Evolutionary conservation across 2,329 filamentous ascomycete genomes (phyloP), one percentile per base, ranked within the genome.

Genomic region (Paraphaeosphaeria minitans): DNA sequence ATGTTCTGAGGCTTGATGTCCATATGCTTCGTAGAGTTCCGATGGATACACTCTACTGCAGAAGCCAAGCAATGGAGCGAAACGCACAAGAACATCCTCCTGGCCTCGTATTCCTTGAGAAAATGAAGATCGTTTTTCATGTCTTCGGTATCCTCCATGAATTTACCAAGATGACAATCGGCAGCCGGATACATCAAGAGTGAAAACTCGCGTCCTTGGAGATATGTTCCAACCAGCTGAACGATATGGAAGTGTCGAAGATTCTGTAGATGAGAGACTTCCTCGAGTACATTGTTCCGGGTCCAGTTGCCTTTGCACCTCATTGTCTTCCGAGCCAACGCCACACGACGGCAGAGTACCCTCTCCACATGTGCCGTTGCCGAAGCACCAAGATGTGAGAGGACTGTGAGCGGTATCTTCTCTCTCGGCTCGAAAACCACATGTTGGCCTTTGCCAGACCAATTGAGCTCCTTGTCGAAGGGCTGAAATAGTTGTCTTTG

Each of bases 361-460:
- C 51, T 63, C 4, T 69, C 64, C 1, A 70, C 59, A 0, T 13
- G 55, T 3, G 66, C 62, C 0, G 60, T 53, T 1, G 42, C 37
- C 0, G 67, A 67, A 0, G 45, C 46, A 2, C 63, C 63, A 6
- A 69, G 39, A 31, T 43, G 35, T 0, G 43, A 48, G 19, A 61
- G 9, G 2, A 55, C 16, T 4, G 41, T n/a, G 0, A 70, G 42
- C 1, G 65, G 66, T 1, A 66, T 35, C 0, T 22, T 13, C 19
- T 69, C 66, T 5, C 48, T 31, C 1, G 51, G 24, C 3, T 41
- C 6, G 43, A 61, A 70, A 1, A 56, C 60, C 3, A 68, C 63
- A 43, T 69, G 65, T 31, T 70, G 66, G 2, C 66, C 68, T 41
- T 58, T 62, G 0, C 66, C 66, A 12, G 68, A 70, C 66, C 66